phyloP scores from a whole-genome alignment of 345 rosid species.

The Dipteronia sinensis region DNA sequence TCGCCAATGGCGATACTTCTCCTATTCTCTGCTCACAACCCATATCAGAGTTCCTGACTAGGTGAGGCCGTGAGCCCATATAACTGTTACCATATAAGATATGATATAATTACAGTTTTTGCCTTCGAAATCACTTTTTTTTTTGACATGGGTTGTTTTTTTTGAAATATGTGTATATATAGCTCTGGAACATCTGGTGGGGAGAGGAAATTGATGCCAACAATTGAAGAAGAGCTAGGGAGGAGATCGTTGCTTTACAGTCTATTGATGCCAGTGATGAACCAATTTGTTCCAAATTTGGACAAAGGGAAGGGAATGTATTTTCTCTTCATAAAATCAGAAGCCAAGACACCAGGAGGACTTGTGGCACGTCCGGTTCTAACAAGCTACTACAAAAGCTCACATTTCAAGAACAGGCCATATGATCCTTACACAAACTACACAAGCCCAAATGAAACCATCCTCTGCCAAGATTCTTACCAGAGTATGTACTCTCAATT shows the following conservation, averaged over 20 bases:
- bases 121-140: not conserved
- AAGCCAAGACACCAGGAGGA: conserved; percentile 55
- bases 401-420: conserved; percentile 49
- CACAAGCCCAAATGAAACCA: conserved; percentile 60
- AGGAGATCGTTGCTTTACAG: conserved; percentile 56
- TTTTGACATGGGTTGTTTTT: not conserved
- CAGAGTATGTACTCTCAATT: conserved; percentile 65
- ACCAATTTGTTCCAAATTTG: conserved; percentile 45
- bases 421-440: conserved; percentile 54
- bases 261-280: conserved; percentile 59
- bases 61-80: conserved; percentile 25
- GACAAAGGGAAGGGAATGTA: conserved; percentile 68
- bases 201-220: conserved; percentile 67
- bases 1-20: conserved; percentile 55
- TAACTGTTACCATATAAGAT: no score
- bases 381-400: conserved; percentile 62
- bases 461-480: conserved; percentile 56
- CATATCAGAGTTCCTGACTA: conserved; percentile 60
- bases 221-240: conserved; percentile 50
- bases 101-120: not conserved
- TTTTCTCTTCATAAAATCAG: conserved; percentile 61
- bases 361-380: conserved; percentile 62
- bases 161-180: not conserved
- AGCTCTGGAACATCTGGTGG: conserved; percentile 67
- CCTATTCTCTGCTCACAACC: conserved; percentile 53